Percentiles rank a stretch among this genome's conserved stretches.
Evolutionary conservation across 1,139 yeast genomes (phyloP).

Genomic region (Candida glucosophila): DNA sequence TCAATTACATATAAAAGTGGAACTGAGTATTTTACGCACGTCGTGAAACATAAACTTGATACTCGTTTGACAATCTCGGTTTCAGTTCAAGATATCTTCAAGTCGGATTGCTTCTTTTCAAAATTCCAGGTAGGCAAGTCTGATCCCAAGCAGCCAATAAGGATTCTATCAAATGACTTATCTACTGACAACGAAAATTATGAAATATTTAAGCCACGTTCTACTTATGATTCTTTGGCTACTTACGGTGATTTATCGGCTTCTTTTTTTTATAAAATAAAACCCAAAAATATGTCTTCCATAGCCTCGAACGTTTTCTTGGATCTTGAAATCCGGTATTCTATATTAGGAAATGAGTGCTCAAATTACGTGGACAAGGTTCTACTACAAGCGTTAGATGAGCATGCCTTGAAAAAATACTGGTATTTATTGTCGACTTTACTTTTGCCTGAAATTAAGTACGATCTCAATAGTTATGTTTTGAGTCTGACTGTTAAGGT

Average conservation of each 20-base stretch:
- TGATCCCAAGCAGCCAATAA: constrained; percentile 42
- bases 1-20: constrained; percentile 19
- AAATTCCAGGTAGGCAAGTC: constrained; percentile 63
- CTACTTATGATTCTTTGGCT: constrained; percentile 20
- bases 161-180: constrained; percentile 40
- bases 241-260: constrained; percentile 69
- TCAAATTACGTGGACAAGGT: constrained; percentile 8
- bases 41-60: constrained; percentile 29
- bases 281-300: constrained; percentile 11
- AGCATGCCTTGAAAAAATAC: constrained; percentile 8
- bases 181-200: constrained; percentile 28
- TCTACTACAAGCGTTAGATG: constrained; percentile 6
- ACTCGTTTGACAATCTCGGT: constrained; percentile 54
- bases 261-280: constrained; percentile 48
- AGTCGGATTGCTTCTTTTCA: constrained; percentile 46
- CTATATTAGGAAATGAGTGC: constrained; percentile 39
- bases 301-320: constrained; percentile 27
- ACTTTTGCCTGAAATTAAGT: constrained; percentile 17
- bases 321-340: constrained; percentile 34
- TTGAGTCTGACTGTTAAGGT: constrained; percentile 18
- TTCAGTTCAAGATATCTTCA: constrained; percentile 70
- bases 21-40: constrained; percentile 14
- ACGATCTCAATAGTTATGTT: constrained; percentile 33
- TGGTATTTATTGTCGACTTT: constrained; percentile 19
- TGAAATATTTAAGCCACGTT: constrained; percentile 19